Base-by-base conservation (phyloP, 768 basidiomycete species). In the Filobasidium floriforme region DNA sequence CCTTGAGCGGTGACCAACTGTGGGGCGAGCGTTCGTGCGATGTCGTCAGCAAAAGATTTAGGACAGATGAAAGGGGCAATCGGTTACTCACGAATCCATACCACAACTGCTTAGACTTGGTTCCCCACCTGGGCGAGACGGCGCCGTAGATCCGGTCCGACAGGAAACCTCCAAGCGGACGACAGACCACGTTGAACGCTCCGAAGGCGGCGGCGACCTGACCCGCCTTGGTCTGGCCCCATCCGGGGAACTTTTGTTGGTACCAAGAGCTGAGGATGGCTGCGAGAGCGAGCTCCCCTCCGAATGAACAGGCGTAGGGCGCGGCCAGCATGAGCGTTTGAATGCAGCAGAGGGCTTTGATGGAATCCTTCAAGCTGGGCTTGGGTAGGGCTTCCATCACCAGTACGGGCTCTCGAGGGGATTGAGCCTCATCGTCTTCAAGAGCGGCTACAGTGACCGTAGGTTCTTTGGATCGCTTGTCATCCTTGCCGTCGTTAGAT, bases 161-260 rank as follows among this genome's bases (percentile, higher is more conserved):
- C 12, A 83, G 54, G 69, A 80, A 82, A 9, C 84, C 84, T 32
- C 83, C 79, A 3, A 82, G 65, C 0, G 84, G 83, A 7, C 85
- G 81, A 0, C 82, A 81, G 66, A 84, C 71, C 46, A 85, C 43
- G 71, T 85, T 86, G 60, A 85, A 72, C 65, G 85, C 78, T 1
- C 85, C 84, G 64, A 68, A 80, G 19, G 76, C 73, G 15, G 75
- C 70, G 1, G 80, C 76, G 60, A 76, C 63, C 67, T 86, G 85
- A 7, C 85, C 85, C n/a, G 84, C 82, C 49, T 80, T 80, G 26
- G 82, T 81, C 70, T 84, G 84, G n/a, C 80, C 79, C 65, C 86
- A 82, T 1, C 18, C 24, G 3, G 37, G 40, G 62, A 78, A 82
- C 26, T 83, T 71, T 10, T 59, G 71, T 66, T 79, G 82, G n/a